Evolutionary conservation across 1,139 yeast genomes (phyloP).

Genomic region (Zygosaccharomyces sapae): DNA sequence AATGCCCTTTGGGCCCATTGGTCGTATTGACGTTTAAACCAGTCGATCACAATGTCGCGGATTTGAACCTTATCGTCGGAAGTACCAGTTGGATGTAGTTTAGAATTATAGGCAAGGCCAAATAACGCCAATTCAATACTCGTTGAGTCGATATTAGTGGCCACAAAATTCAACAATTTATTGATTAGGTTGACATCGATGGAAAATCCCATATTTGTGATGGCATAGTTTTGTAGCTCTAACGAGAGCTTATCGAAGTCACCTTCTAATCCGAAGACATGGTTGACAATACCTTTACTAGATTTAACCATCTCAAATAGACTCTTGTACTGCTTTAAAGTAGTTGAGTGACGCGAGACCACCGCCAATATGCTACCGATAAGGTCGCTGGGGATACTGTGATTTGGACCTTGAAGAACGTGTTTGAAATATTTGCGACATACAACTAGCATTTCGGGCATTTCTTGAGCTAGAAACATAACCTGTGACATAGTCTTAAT

Average conservation of each 20-base stretch:
- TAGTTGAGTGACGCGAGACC: slow-evolving; percentile 37
- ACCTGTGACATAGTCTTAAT: slow-evolving; percentile 24
- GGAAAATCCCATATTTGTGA: slow-evolving; percentile 51
- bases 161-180: slow-evolving; percentile 53
- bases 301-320: slow-evolving; percentile 49
- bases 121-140: slow-evolving; percentile 52
- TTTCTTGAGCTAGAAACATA: slow-evolving; percentile 25
- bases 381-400: slow-evolving; percentile 49
- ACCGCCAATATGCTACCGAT: slow-evolving; percentile 39
- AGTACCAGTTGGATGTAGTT: slow-evolving; percentile 7
- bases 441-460: slow-evolving; percentile 36
- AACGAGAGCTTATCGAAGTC: slow-evolving; percentile 24
- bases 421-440: slow-evolving; percentile 44
- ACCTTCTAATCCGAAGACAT: slow-evolving; percentile 21
- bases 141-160: slow-evolving; percentile 51
- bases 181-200: slow-evolving; percentile 44
- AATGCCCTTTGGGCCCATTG: slow-evolving; percentile 47
- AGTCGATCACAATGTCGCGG: slow-evolving; percentile 43
- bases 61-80: slow-evolving; percentile 19
- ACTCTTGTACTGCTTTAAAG: slow-evolving; percentile 54
- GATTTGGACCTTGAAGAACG: slow-evolving; percentile 47
- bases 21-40: slow-evolving; percentile 53
- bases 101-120: slow-evolving; percentile 43
- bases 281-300: slow-evolving; percentile 38
- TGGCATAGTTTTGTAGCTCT: slow-evolving; percentile 52